Evolutionary conservation across 2,329 filamentous ascomycete species (phyloP), one percentile per base, ranked within the genome.

Genomic region (Juglanconis sp.): DNA sequence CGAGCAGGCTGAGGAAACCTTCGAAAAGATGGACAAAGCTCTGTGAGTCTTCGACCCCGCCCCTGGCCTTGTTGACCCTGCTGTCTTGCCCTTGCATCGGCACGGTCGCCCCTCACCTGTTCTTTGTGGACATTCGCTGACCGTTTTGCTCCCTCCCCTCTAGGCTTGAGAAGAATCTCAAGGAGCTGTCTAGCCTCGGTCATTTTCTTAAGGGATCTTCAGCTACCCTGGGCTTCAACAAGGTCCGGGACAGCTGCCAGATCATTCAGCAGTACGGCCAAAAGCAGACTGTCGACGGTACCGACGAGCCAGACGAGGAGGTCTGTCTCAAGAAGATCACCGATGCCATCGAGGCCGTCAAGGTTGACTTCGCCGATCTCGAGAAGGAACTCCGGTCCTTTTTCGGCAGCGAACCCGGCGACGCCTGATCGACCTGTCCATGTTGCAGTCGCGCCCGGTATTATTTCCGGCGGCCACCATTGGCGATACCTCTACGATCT

Each of bases 151-250:
- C 24, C 24, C 46, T 46, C 40, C 47, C 47, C n/a, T 46, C 61
- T 71, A 96, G 92, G 65, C 74, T 85, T 66, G 73, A 82, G 2
- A 81, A 84, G 69, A 81, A 96, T 62, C 85, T 98, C 60, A 74
- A 78, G n/a, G 79, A 87, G 66, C 85, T 98, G 42, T 96, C 92
- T 38, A 82, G 85, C 56, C 87, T 96, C 36, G 95, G 95, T 47
- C 95, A 99, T 77, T 99, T 96, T 78, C 83, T 99, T 67, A 99
- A 99, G 78, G 95, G 95, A 62, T 98, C 94, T 6, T 97, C 94
- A 8, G 94, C 95, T 44, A 97, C 95, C 4, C 84, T 99, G 57
- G 95, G 95, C 50, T 84, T 98, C 58, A 88, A 85, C 69, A 96
- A 96, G 74, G 89, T 99, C 69, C 91, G 92, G 73, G 92, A 97